These are phyloP conservation scores for Flaveria floridana DNA, from an alignment of 140 eudicot species.

Conservation along the genomic window DNA sequence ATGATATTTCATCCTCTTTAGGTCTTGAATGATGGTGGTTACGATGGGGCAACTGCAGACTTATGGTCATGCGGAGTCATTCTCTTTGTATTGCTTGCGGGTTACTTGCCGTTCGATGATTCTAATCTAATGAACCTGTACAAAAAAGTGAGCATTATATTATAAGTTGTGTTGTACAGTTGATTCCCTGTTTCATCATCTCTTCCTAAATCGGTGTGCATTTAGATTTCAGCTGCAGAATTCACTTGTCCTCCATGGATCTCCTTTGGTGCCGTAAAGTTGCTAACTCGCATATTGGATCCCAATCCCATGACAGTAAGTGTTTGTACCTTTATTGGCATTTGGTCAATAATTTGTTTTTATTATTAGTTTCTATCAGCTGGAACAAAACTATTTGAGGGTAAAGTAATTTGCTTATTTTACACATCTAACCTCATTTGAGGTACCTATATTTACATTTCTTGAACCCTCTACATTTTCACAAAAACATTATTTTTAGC, in stretches of 20 bases:
- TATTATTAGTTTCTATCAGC: background rate
- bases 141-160: conserved; percentile 70
- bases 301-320: conserved; percentile 86
- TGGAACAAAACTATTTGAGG: background rate
- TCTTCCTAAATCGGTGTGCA: conserved; percentile 8
- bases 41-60: conserved; percentile 95
- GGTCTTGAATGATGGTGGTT: conserved; percentile 86
- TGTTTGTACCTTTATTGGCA: background rate
- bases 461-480: background rate
- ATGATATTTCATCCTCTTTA: conserved; percentile 19
- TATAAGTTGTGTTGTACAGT: background rate
- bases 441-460: background rate
- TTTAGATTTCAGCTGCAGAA: conserved; percentile 76
- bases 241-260: conserved; percentile 95
- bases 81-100: conserved; percentile 89
- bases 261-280: conserved; percentile 69
- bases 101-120: conserved; percentile 99
- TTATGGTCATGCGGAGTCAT: conserved; percentile 99
- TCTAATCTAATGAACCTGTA: conserved; percentile 88
- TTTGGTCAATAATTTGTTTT: background rate
- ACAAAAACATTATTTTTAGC: too few species aligned
- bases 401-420: background rate
- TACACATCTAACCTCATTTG: background rate
- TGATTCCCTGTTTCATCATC: conserved; percentile 12
- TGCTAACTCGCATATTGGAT: conserved; percentile 74